Evolutionary conservation across 2,329 filamentous ascomycete genomes (phyloP), one percentile per base, ranked within the genome.

Genomic region (Microsporum ferrugineum): DNA sequence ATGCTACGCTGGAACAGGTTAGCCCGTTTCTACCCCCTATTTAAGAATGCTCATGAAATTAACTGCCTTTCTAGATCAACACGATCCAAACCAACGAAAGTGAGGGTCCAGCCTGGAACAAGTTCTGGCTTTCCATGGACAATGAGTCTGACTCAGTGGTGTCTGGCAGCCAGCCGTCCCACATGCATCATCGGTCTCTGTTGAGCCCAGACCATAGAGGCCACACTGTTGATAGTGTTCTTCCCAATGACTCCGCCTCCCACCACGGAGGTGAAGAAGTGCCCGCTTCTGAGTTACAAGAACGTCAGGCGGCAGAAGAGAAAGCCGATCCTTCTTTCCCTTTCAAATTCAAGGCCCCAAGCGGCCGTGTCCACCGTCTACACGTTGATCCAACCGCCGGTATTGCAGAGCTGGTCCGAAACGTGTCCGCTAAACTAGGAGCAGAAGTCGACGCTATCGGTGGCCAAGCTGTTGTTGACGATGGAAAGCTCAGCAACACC

Each of bases 341-440:
- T 2, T 99, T 99, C 85, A 99, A 99, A 75, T 99, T 99, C 83
- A 97, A 97, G 79, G 91, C 94, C 1, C 94, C 94, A 1, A 91
- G 89, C 67, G 94, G 92, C 53, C 89, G 94, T 59, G 91, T 97
- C 17, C 94, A 99, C 75, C 86, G 94, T 60, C 78, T 99, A 58
- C 94, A 97, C 70, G 86, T 96, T 33, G 80, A 85, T 60, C 87
- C 91, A 8, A 84, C 88, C 27, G 84, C 89, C 60, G 94, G 94
- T 47, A 84, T 99, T 64, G 84, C 83, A 23, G 84, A 89, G 47
- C 85, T 99, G 62, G 85, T 97, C 33, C 74, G 80, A 31, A 85
- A 83, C 62, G 90, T 99, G 4, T 84, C 85, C 4, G 81, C 85
- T 61, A 99, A 99, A 78, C 84, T 99, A 12, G 92, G 92, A 29